Base-by-base conservation (phyloP, 2,329 filamentous ascomycete genomes). In the Neonectria magnoliae region DNA sequence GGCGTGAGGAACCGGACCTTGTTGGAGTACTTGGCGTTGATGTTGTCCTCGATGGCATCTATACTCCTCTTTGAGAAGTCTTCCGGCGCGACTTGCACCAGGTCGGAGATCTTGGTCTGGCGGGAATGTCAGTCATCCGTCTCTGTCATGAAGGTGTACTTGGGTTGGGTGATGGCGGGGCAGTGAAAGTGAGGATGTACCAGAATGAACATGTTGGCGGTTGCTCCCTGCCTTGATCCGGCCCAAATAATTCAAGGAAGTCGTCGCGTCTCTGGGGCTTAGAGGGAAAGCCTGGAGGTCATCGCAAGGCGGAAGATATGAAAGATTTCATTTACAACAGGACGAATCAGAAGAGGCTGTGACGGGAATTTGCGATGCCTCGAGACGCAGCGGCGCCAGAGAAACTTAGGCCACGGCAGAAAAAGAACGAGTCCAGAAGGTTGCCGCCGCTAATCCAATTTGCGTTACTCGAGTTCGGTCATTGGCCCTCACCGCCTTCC, bases 21-120 rank as follows among this genome's bases (percentile, higher is more conserved):
- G 82, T 99, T 98, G 64, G 95, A 90, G 80, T 98, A 99, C 81
- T 99, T 99, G 68, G 90, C 87, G 78, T 99, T 98, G 81, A 99
- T 96, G 74, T 96, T 96, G 82, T 99, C 94, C 80, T 98, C 94
- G 68, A 99, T 93, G 1, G 94, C 93, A 68, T 94, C 87, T 33
- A 89, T 87, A 75, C 93, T 97, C 65, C 89, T 85, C 79, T 96
- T 96, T 66, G 90, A 87, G 76, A 98, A 97, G 77, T 98, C 93
- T 74, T 93, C 88, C 1, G 96, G 96, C 33, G 88, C 87, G 81
- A 99, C 97, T 81, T 97, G 93, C 71, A 99, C 93, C 72, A 99
- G 86, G 83, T 99, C 96, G 72, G 94, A 91, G 73, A 99, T 90
- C 71, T 96, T 97, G 47, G 94, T 96, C 96, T 97, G 68, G 33